Evolutionary conservation across 371 early-diverging fungal genomes (phyloP).

Genomic region (Funneliformis caledonium): DNA sequence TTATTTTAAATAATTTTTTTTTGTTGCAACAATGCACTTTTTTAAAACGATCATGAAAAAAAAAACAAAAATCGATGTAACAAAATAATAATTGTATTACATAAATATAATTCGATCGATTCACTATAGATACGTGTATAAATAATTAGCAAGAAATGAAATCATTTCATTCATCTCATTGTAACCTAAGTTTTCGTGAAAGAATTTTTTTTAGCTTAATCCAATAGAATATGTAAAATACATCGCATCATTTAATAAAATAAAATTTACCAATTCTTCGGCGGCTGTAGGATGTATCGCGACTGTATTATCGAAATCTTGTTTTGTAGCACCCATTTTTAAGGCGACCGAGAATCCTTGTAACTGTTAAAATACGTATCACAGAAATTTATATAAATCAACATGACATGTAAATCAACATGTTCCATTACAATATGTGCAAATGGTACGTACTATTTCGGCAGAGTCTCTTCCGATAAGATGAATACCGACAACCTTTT

Average conservation of each 20-base stretch:
- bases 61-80: too few species aligned
- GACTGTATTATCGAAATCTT: constrained; percentile 92
- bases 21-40: too few species aligned
- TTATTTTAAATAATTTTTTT: too few species aligned
- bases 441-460: constrained; percentile 65
- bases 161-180: neutral
- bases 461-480: constrained; percentile 91
- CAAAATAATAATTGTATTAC: too few species aligned
- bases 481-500: constrained; percentile 96
- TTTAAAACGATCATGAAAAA: too few species aligned
- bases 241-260: neutral
- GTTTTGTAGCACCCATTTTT: constrained; percentile 95
- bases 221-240: neutral
- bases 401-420: neutral
- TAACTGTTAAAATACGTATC: constrained; percentile 47
- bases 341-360: constrained; percentile 94
- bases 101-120: too few species aligned
- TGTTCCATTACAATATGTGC: neutral
- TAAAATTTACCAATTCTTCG: constrained; percentile 79
- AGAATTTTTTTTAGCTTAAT: neutral
- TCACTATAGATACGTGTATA: too few species aligned
- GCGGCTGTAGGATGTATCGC: constrained; percentile 99
- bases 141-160: too few species aligned
- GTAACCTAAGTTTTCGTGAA: neutral
- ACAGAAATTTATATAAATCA: neutral